phyloP scores from a whole-genome alignment of 2,329 filamentous ascomycete genomes.

The Penicillium sp. region DNA sequence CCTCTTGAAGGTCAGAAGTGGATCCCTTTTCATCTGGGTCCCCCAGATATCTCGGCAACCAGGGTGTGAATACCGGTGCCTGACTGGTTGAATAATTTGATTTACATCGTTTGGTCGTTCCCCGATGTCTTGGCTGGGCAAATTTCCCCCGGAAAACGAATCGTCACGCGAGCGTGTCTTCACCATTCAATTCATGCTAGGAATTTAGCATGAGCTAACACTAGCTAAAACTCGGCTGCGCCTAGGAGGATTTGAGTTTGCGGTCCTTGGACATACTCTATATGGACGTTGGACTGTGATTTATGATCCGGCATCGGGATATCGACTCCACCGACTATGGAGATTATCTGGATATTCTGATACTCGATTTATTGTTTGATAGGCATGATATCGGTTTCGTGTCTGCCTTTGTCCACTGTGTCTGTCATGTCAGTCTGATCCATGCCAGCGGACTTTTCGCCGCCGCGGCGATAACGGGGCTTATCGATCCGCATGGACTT shows the following conservation, averaged over 20 bases:
- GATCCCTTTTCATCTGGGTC: slow-evolving; percentile 4
- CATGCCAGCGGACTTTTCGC: slow-evolving; percentile 8
- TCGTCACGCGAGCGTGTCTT: not conserved
- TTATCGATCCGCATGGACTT: slow-evolving; percentile 33
- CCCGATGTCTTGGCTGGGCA: slow-evolving; percentile 4
- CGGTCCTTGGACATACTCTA: not conserved
- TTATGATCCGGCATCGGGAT: slow-evolving; percentile 5
- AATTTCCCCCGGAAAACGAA: not conserved
- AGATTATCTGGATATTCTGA: not conserved
- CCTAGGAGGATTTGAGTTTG: not conserved
- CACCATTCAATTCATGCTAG: not conserved
- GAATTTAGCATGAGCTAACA: not conserved
- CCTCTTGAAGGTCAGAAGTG: slow-evolving; percentile 8
- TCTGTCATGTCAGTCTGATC: not conserved
- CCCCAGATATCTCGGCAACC: slow-evolving; percentile 5
- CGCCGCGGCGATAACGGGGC: slow-evolving; percentile 16
- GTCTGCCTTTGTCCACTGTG: not conserved
- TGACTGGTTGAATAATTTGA: not conserved
- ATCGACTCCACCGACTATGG: slow-evolving; percentile 1
- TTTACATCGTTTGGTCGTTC: slow-evolving; percentile 18
- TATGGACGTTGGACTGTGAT: not conserved
- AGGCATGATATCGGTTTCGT: not conserved
- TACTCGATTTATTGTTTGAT: not conserved
- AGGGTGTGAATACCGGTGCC: not conserved
- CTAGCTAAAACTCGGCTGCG: not conserved